phyloP scores from a whole-genome alignment of 768 basidiomycete species.

The Lyophyllum shimeji region DNA sequence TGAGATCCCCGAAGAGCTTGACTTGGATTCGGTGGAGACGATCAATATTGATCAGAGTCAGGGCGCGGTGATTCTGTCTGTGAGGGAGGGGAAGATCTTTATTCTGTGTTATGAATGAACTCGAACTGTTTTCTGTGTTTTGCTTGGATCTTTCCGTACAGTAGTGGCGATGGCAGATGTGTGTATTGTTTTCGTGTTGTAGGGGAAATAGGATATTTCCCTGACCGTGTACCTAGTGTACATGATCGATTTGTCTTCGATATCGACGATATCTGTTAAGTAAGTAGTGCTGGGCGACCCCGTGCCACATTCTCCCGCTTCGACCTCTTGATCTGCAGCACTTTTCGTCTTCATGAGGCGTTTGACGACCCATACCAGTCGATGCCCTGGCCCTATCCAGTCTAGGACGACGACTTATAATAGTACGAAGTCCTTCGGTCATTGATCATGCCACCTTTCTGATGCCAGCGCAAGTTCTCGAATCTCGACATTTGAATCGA shows the following conservation, averaged over 20 bases:
- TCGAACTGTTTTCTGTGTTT: constrained; percentile 16
- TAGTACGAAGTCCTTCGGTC: not conserved
- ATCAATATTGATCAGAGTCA: constrained; percentile 80
- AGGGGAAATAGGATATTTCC: not conserved
- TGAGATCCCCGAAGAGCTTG: constrained; percentile 62
- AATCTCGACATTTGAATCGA: not conserved
- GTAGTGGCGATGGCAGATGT: not conserved
- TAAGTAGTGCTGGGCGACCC: too few relatives aligned
- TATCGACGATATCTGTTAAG: too few relatives aligned
- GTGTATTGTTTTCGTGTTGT: not conserved
- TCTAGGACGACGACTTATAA: not conserved
- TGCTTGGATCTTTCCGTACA: not conserved
- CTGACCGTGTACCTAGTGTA: not conserved
- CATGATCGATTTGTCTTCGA: too few relatives aligned
- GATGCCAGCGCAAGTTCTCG: too few relatives aligned
- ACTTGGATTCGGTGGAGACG: constrained; percentile 66
- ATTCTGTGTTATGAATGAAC: constrained; percentile 63
- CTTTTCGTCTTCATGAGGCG: too few relatives aligned
- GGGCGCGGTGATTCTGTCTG: constrained; percentile 69
- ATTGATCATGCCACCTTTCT: not conserved
- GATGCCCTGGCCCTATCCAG: not conserved
- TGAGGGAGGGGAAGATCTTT: constrained; percentile 68
- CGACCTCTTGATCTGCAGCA: too few relatives aligned
- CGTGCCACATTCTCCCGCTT: too few relatives aligned
- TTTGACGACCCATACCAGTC: too few relatives aligned